phyloP scores from a whole-genome alignment of 495 filamentous ascomycete genomes.

The Penicillium cinerascens region DNA sequence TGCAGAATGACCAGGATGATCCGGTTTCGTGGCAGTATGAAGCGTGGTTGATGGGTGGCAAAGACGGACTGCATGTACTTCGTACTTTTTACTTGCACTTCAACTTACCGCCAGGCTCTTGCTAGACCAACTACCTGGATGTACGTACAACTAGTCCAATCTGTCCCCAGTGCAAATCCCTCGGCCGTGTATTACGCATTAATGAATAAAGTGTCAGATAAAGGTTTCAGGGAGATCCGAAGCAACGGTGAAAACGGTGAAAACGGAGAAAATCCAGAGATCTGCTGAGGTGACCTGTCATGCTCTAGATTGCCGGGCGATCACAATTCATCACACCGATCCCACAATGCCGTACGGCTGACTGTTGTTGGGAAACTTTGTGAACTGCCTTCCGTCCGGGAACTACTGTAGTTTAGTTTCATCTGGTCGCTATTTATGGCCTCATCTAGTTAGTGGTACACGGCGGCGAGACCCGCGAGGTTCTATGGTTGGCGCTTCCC shows the following conservation, averaged over 20 bases:
- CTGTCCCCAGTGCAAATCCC: not conserved
- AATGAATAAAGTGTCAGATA: not conserved
- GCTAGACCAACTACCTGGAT: no score
- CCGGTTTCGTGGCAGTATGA: not conserved
- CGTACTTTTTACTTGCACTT: conserved; percentile 2
- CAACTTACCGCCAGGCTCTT: not conserved
- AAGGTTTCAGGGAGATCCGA: not conserved
- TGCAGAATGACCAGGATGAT: conserved; percentile 10
- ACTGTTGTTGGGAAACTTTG: not conserved
- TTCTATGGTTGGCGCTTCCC: not conserved
- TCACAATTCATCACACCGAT: not conserved
- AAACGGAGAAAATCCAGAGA: not conserved
- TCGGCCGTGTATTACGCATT: not conserved
- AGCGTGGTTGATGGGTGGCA: conserved; percentile 18
- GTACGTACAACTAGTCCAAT: no score
- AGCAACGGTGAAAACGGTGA: not conserved
- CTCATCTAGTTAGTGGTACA: no score
- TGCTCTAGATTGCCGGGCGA: not conserved
- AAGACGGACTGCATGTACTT: conserved; percentile 1
- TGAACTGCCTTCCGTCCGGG: not conserved
- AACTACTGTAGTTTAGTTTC: not conserved
- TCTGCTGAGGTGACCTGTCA: conserved; percentile 7
- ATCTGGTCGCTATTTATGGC: not conserved
- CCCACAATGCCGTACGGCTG: not conserved
- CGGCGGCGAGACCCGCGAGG: not conserved